phyloP scores from a whole-genome alignment of 106 monocot genomes.

The Posidonia australis region DNA sequence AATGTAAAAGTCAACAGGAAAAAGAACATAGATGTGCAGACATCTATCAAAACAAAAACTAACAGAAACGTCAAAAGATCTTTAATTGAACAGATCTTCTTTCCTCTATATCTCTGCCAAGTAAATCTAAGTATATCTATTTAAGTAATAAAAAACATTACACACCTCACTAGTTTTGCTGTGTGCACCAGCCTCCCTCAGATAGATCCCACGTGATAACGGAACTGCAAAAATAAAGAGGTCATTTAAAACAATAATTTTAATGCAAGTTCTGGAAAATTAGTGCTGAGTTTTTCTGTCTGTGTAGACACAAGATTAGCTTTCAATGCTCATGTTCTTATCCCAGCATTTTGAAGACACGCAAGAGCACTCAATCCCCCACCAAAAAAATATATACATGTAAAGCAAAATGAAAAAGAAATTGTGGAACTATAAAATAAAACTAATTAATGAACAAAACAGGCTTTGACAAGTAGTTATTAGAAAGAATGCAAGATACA shows the following conservation, averaged over 20 bases:
- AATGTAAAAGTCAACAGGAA: too few relatives aligned
- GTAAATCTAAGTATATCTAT: neutral
- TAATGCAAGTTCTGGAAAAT: neutral
- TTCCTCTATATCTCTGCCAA: neutral
- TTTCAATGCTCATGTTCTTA: too few relatives aligned
- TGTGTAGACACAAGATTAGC: neutral
- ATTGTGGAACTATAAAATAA: too few relatives aligned
- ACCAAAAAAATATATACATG: too few relatives aligned
- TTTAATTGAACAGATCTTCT: neutral
- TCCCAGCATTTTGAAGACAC: neutral
- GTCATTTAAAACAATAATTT: neutral
- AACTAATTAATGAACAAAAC: too few relatives aligned
- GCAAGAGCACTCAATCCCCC: too few relatives aligned
- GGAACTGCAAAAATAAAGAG: conserved; percentile 41
- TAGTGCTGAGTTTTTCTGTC: neutral
- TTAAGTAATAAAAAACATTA: neutral
- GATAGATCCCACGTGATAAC: conserved; percentile 76
- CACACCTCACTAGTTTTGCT: conserved; percentile 64
- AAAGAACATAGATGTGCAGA: neutral
- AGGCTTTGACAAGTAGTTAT: too few relatives aligned
- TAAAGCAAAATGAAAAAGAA: too few relatives aligned
- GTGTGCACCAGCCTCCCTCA: conserved; percentile 56
- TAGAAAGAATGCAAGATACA: too few relatives aligned
- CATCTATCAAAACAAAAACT: neutral
- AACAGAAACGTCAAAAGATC: neutral